Conservation (phyloP, 768 basidiomycete species). For the Cantharellus anzutake region DNA sequence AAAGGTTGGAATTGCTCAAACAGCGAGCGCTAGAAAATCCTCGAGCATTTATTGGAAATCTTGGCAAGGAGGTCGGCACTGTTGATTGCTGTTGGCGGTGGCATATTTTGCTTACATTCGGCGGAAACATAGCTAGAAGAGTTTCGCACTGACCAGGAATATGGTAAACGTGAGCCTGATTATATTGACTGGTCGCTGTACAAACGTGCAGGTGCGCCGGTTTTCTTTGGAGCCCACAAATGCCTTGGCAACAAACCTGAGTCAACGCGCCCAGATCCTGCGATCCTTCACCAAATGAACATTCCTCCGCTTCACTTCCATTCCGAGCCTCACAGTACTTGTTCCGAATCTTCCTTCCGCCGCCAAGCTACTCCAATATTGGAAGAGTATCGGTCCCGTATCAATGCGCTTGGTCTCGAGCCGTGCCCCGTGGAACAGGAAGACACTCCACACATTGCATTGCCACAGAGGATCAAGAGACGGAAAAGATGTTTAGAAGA, state of each 20-base stretch:
- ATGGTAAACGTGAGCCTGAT: slow-evolving; percentile 29
- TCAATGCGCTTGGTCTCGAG: too few species aligned
- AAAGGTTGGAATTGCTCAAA: slow-evolving; percentile 29
- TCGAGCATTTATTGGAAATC: slow-evolving; percentile 17
- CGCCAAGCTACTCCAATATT: too few species aligned
- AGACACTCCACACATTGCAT: too few species aligned
- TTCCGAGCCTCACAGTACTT: neutral
- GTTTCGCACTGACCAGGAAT: slow-evolving; percentile 11
- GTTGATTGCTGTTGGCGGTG: slow-evolving; percentile 3
- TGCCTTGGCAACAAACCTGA: slow-evolving; percentile 11
- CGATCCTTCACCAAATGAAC: neutral
- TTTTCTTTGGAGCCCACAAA: slow-evolving; percentile 27
- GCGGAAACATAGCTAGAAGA: slow-evolving; percentile 12
- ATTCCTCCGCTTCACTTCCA: slow-evolving; percentile 1
- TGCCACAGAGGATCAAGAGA: too few species aligned
- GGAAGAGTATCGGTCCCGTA: too few species aligned
- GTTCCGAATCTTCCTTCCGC: too few species aligned
- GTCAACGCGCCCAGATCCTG: slow-evolving; percentile 14
- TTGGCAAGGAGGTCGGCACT: slow-evolving; percentile 20
- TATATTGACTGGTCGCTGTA: slow-evolving; percentile 47
- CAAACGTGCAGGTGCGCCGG: slow-evolving; percentile 30
- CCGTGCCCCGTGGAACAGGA: too few species aligned
- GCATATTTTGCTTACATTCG: slow-evolving; percentile 13
- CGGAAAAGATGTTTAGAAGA: too few species aligned
- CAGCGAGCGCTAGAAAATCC: slow-evolving; percentile 21